Base-by-base conservation (phyloP, 208 protist species). In the Wallacemonas sp. region DNA sequence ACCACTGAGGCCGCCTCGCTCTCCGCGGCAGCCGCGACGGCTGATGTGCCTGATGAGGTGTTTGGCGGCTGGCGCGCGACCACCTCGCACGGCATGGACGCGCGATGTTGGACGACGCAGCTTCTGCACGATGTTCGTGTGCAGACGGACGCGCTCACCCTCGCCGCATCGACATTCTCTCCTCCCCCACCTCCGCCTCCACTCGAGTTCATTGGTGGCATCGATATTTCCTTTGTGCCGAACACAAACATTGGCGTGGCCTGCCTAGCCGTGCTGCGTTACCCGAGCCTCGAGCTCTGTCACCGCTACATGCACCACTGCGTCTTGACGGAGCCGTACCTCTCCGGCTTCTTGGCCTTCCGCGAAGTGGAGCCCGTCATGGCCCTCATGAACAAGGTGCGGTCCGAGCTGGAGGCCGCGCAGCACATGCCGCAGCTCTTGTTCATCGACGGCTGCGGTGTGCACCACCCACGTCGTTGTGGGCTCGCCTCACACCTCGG, bases 371-470 rank as follows among this genome's bases (percentile, higher is more conserved):
- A 67, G 8, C 81, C 81, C 18, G 65, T 92, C 10, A 29, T 76
- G 54, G 72, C 74, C 23, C 74, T 95, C 22, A 74, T 93, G 23
- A 46, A 77, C 14, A 52, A 49, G 5, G 61, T 66, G 42, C 28
- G 42, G 16, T 38, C 22, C 1, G 76, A 79, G 38, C 36, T 94
- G 7, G 33, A 44, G 26, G 76, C 64, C 8, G 67, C 23, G 25
- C 44, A 41, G 38, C 70, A 42, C 55, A 67, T 77, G 61, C 90
- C 89, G 25, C 90, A 98, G 49, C 61, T 99, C 11, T 65, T 99
- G 22, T 41, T 99, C 1, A 82, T 99, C 5, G 98, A 99, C 66
- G 97, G 98, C 14, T 98, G 98, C 63, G 98, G 98, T 2, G 80
- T 97, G 2, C 85, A 98, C 32, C 98, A 99, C 54, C 92, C 83